phyloP scores from a whole-genome alignment of 495 filamentous ascomycete species.

The Corynascus novoguineensis region DNA sequence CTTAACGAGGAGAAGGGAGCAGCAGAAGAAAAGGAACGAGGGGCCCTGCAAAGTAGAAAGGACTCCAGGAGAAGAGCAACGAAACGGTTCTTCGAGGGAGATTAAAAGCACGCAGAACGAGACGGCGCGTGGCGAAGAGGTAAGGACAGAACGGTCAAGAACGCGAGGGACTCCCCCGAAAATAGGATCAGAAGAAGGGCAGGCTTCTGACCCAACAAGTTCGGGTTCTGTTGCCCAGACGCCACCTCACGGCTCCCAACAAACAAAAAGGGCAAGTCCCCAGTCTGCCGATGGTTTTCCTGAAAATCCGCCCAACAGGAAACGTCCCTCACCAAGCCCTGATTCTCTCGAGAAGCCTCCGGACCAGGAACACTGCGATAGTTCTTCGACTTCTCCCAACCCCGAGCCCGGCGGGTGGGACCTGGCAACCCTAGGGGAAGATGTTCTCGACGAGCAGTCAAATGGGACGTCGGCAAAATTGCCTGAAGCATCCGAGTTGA shows the following conservation, averaged over 20 bases:
- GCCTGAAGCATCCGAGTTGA: neutral
- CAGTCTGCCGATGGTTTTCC: too few relatives aligned
- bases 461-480: neutral
- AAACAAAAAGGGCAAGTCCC: too few relatives aligned
- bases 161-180: too few relatives aligned
- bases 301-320: neutral
- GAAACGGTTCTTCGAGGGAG: too few relatives aligned
- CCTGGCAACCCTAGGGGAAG: neutral
- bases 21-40: neutral
- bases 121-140: too few relatives aligned
- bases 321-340: neutral
- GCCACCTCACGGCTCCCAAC: too few relatives aligned
- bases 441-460: neutral
- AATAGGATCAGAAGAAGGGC: too few relatives aligned
- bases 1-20: neutral
- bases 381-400: neutral
- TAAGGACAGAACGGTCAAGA: neutral
- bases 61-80: neutral
- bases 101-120: too few relatives aligned
- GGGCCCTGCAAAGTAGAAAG: neutral
- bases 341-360: neutral
- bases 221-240: too few relatives aligned
- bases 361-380: neutral
- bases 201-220: too few relatives aligned
- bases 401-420: neutral